phyloP scores from a whole-genome alignment of 805 yeast species.

The Yarrowia divulgata region DNA sequence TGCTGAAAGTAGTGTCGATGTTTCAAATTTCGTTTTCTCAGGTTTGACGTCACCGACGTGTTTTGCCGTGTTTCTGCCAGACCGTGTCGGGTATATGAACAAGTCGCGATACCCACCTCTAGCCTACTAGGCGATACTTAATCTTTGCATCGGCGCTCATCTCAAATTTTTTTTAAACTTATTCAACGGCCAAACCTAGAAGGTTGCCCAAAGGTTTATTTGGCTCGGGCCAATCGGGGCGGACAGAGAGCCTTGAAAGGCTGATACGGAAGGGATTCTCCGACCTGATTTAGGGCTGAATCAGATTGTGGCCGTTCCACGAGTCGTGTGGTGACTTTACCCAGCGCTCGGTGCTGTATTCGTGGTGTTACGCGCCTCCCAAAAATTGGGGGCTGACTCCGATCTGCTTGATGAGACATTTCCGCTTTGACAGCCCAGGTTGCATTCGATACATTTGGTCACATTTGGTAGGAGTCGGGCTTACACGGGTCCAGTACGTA shows the following conservation, averaged over 20 bases:
- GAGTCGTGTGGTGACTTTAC: no score
- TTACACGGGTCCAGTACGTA: not conserved
- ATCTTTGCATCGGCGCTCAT: conserved; percentile 38
- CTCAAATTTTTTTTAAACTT: conserved; percentile 30
- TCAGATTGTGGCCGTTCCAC: no score
- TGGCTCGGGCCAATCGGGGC: not conserved
- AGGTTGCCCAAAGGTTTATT: not conserved
- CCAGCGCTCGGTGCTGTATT: no score
- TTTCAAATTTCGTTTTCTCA: no score
- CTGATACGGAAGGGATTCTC: not conserved
- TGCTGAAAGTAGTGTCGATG: no score
- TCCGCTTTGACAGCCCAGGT: not conserved
- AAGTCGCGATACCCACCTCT: not conserved
- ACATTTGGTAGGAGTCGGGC: not conserved
- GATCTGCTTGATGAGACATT: conserved; percentile 3
- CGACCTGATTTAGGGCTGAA: not conserved
- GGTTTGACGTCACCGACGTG: no score
- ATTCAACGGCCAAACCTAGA: conserved; percentile 26
- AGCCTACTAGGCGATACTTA: not conserved
- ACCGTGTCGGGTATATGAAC: not conserved
- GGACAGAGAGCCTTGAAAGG: not conserved
- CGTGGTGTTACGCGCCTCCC: not conserved
- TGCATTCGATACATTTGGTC: not conserved
- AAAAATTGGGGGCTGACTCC: conserved; percentile 1
- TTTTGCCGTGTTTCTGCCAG: not conserved